Evolutionary conservation across 345 rosid species (phyloP), one percentile per base, ranked within the genome.

Genomic region (Moricandia moricandioides): DNA sequence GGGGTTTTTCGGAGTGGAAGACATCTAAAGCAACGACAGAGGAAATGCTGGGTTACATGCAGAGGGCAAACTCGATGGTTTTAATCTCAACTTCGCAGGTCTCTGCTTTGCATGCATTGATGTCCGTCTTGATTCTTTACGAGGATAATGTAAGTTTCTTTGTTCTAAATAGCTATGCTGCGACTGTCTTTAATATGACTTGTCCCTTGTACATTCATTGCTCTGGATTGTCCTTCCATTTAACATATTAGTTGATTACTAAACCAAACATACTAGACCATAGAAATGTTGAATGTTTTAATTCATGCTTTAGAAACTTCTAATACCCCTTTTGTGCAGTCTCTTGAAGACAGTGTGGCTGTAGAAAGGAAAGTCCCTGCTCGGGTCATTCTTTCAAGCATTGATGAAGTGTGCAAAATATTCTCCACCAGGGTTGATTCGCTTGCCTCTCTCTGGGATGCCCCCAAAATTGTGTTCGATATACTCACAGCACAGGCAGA

Each of bases 1-100:
- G 97, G 99, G 87, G 90, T 82, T 84, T 83, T 78, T 85, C 88
- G n/a, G 88, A 84, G 45, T 90, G 97, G 97, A 89, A 83, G 80
- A 78, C 83, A 55, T 86, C 88, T 67, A 89, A 86, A 84, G 78
- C 73, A 57, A 83, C 77, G 68, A 88, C 85, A 52, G 91, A 88
- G 69, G 79, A 74, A 60, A 84, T 89, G 97, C 49, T 92, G 85
- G 73, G 73, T 59, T 82, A 80, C 88, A 82, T 95, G 84, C 80
- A 82, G 82, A 82, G 86, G 37, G 84, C 81, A 67, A 89, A 95
- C 80, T 85, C 85, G 16, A 84, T 86, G 91, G 79, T 83, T 69
- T 79, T 88, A 78, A 83, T 92, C 79, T 85, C 83, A 67, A 79
- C 75, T 69, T 89, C 93, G 8, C 88, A 86, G 84, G 88, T 88